Evolutionary conservation across 768 basidiomycete species (phyloP).

Genomic region (Mycena albidolilacea): DNA sequence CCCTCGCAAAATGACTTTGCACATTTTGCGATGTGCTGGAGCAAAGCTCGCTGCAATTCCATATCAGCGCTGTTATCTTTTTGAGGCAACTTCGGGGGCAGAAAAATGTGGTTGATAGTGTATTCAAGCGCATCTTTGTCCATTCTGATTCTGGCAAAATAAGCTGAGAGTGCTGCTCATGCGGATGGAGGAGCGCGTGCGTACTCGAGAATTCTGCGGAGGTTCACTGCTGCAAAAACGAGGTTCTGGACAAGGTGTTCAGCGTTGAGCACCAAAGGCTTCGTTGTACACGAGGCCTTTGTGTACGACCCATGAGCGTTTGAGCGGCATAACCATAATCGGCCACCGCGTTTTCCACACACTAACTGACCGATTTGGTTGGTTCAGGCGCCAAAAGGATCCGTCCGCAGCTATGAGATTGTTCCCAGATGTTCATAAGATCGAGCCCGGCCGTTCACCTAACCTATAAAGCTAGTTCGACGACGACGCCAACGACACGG

Average conservation of each 20-base stretch:
- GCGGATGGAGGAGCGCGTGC: neutral
- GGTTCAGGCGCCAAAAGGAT: no score
- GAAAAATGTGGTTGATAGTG: constrained; percentile 59
- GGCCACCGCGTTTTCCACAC: no score
- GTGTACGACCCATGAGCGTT: no score
- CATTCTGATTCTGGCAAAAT: constrained; percentile 1
- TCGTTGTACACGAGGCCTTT: neutral
- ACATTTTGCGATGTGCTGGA: constrained; percentile 37
- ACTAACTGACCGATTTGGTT: no score
- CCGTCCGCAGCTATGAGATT: no score
- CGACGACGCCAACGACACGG: no score
- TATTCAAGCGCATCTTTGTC: constrained; percentile 45
- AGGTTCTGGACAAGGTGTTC: neutral
- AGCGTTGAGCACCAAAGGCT: neutral
- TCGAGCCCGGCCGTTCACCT: no score
- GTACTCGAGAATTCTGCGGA: neutral
- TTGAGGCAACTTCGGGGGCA: constrained; percentile 59
- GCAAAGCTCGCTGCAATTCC: constrained; percentile 46
- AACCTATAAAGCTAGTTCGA: no score
- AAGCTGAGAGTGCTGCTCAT: neutral
- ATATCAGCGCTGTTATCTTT: constrained; percentile 47
- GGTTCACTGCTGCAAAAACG: neutral
- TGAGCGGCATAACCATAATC: no score
- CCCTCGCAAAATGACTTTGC: constrained; percentile 7
- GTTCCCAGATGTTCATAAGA: no score